These are phyloP conservation scores for Pseudocercospora cruenta DNA, from an alignment of 2,329 filamentous ascomycete genomes.

Conservation along the genomic window DNA sequence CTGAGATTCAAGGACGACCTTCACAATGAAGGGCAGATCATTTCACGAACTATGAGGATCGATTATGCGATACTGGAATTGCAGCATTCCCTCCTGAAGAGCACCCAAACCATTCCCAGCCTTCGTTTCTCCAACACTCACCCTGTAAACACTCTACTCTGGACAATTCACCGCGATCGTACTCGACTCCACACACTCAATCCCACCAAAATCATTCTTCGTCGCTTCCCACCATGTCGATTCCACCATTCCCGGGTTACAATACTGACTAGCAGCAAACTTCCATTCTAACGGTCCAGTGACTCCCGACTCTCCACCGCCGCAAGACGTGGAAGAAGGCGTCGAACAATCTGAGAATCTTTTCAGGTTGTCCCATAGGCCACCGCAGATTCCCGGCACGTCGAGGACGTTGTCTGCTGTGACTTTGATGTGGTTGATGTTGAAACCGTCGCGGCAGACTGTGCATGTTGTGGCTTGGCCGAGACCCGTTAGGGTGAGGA, in stretches of 20 bases:
- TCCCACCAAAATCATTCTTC: conserved; percentile 2
- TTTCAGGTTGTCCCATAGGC: conserved; percentile 5
- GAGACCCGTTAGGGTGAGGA: neutral
- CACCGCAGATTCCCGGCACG: conserved; percentile 2
- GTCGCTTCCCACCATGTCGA: conserved; percentile 9
- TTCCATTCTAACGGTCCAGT: neutral
- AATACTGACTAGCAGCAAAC: neutral
- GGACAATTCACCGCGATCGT: neutral
- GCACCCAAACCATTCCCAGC: too few relatives aligned
- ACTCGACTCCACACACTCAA: neutral
- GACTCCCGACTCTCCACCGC: neutral
- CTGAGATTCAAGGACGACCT: too few relatives aligned
- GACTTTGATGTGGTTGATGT: neutral
- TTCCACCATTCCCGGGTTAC: conserved; percentile 4
- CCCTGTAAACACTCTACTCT: neutral
- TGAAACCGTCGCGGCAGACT: neutral
- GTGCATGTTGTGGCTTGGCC: neutral
- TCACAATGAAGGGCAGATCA: too few relatives aligned
- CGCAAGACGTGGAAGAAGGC: neutral
- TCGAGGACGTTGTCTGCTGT: neutral
- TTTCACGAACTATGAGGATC: too few relatives aligned
- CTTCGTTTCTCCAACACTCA: too few relatives aligned
- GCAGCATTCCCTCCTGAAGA: too few relatives aligned
- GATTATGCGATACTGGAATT: too few relatives aligned
- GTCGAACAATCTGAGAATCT: neutral